Percentiles rank a stretch among this genome's conserved stretches.
phyloP scores from a whole-genome alignment of 1,284 basidiomycete genomes.

The Cutaneotrichosporon sp. region DNA sequence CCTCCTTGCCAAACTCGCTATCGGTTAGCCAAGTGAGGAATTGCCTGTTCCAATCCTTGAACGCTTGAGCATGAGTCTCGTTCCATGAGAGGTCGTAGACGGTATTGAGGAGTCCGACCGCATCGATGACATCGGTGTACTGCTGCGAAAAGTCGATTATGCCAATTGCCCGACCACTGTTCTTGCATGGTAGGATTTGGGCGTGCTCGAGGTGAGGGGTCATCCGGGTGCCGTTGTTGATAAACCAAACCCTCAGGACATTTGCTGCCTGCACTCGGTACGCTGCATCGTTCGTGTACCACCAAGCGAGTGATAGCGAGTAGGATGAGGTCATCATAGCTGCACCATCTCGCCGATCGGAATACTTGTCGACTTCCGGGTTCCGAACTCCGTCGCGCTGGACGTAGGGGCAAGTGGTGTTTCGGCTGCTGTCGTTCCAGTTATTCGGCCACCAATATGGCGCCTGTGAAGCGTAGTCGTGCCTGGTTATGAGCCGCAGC shows the following conservation, averaged over 20 bases:
- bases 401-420: constrained; percentile 7
- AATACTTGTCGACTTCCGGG: constrained; percentile 13
- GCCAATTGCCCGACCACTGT: constrained; percentile 8
- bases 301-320: constrained; percentile 11
- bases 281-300: constrained; percentile 8
- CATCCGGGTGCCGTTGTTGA: constrained; percentile 2
- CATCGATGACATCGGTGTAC: constrained; percentile 12
- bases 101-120: constrained; percentile 5
- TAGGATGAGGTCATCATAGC: constrained; percentile 12
- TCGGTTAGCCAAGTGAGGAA: constrained; percentile 12
- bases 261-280: constrained; percentile 6
- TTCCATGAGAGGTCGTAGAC: constrained; percentile 1
- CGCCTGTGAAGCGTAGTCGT: constrained; percentile 16
- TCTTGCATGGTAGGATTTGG: constrained; percentile 11
- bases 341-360: constrained; percentile 9
- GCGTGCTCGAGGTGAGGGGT: constrained; percentile 11
- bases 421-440: constrained; percentile 4
- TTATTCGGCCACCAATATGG: constrained; percentile 15
- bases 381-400: constrained; percentile 13
- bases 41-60: constrained; percentile 9
- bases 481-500: neutral
- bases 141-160: constrained; percentile 18
- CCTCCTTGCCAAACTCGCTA: constrained; percentile 7
- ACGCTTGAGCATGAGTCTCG: constrained; percentile 1
- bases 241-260: constrained; percentile 9